Evolutionary conservation across 2,329 filamentous ascomycete genomes (phyloP).

Genomic region (Moelleriella libera): DNA sequence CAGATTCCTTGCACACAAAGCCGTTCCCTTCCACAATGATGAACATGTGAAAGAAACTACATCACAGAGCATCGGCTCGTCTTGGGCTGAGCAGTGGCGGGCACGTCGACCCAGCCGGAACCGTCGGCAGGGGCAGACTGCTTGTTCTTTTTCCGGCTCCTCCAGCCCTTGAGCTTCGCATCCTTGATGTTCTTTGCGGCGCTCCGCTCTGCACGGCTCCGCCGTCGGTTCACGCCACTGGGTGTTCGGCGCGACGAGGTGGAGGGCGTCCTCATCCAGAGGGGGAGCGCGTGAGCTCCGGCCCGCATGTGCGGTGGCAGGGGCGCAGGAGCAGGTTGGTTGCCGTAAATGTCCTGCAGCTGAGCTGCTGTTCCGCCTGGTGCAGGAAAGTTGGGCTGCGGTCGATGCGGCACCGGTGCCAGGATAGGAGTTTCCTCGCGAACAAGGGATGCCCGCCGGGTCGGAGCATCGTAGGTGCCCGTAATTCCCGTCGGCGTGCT

Average conservation of each 20-base stretch:
- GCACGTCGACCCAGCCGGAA: slow-evolving; percentile 39
- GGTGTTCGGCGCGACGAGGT: slow-evolving; percentile 19
- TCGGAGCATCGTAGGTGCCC: slow-evolving; percentile 35
- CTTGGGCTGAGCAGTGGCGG: slow-evolving; percentile 14
- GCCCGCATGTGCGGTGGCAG: slow-evolving; percentile 4
- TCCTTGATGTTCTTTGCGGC: slow-evolving; percentile 49
- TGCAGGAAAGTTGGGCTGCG: slow-evolving; percentile 18
- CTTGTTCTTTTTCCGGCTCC: slow-evolving; percentile 24
- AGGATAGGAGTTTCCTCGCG: slow-evolving; percentile 31
- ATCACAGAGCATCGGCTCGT: slow-evolving; percentile 39
- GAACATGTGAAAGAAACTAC: slow-evolving; percentile 15
- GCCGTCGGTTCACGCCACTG: slow-evolving; percentile 29
- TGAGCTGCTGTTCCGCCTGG: slow-evolving; percentile 34
- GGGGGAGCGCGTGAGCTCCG: slow-evolving; percentile 12
- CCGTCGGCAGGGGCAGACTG: slow-evolving; percentile 20
- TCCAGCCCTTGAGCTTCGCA: slow-evolving; percentile 44
- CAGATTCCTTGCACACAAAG: too few species aligned
- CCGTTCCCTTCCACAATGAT: too few species aligned
- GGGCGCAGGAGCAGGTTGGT: slow-evolving; percentile 9
- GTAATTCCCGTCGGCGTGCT: slow-evolving; percentile 42
- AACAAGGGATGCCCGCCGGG: slow-evolving; percentile 16
- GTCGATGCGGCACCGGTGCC: slow-evolving; percentile 38
- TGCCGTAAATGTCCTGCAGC: slow-evolving; percentile 40
- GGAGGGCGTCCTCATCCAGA: slow-evolving; percentile 22
- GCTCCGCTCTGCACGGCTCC: slow-evolving; percentile 43